These are phyloP conservation scores for Dimargaris xerosporica DNA, from an alignment of 192 early-diverging fungal species.

Conservation along the genomic window DNA sequence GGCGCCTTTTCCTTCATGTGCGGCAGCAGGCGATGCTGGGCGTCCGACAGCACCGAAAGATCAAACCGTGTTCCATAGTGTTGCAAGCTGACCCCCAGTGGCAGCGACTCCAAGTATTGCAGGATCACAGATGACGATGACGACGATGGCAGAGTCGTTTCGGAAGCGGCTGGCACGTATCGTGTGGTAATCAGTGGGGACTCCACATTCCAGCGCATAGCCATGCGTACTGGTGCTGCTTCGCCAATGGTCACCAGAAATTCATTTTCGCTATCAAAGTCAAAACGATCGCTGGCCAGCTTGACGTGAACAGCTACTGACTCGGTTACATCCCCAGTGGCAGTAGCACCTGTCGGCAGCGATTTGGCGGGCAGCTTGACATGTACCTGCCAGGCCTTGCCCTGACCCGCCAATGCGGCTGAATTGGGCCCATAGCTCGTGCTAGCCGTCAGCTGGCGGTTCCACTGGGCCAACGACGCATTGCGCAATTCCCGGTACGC, in stretches of 20 bases:
- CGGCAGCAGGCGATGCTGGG: constrained; percentile 46
- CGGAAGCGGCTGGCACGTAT: background rate
- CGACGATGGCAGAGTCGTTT: background rate
- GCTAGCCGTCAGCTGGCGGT: constrained; percentile 23
- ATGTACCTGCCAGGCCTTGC: constrained; percentile 13
- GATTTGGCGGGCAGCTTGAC: constrained; percentile 17
- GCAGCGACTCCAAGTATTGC: constrained; percentile 57
- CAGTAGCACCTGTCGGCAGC: constrained; percentile 4
- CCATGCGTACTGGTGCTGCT: constrained; percentile 18
- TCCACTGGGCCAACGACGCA: constrained; percentile 10
- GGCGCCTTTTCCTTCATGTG: constrained; percentile 66
- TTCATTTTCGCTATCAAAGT: constrained; percentile 16
- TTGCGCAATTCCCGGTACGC: constrained; percentile 42
- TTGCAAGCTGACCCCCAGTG: constrained; percentile 67
- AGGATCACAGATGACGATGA: constrained; percentile 15
- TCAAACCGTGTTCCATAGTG: constrained; percentile 74
- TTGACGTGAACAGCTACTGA: background rate
- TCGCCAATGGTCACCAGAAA: constrained; percentile 15
- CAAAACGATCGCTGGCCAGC: background rate
- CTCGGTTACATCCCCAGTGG: constrained; percentile 1
- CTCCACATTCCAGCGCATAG: constrained; percentile 57
- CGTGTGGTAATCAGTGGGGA: constrained; percentile 45
- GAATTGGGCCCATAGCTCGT: constrained; percentile 21
- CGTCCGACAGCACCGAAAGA: constrained; percentile 38
- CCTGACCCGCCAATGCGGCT: constrained; percentile 11